A percentile compares a stretch with the other conserved stretches of the same genome.
Evolutionary conservation across 2,329 filamentous ascomycete species (phyloP).

Genomic region (Tolypocladium paradoxum): DNA sequence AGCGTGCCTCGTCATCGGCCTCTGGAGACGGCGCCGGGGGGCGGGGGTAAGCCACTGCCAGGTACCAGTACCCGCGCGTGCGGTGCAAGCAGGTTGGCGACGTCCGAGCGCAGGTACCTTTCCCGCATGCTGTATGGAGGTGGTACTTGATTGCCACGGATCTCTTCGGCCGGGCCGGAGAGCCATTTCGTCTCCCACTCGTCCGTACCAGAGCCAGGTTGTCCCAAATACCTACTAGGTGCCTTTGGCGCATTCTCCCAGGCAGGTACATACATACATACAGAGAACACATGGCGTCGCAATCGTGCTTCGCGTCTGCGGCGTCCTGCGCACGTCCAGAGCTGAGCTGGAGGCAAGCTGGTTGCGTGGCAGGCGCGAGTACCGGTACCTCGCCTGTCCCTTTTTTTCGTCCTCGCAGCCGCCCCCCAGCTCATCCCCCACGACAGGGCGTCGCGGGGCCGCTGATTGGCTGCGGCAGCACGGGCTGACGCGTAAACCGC

Average conservation of each 20-base stretch:
- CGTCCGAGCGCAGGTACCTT: constrained; percentile 7
- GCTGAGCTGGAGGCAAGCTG: not conserved
- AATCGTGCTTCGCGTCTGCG: not conserved
- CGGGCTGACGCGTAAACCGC: constrained; percentile 28
- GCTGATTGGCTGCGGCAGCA: constrained; percentile 17
- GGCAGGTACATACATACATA: not conserved
- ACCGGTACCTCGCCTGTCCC: constrained; percentile 15
- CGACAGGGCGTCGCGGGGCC: not conserved
- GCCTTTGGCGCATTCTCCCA: no score
- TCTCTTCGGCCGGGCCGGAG: not conserved
- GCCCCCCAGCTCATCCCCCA: constrained; percentile 3
- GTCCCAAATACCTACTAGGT: no score
- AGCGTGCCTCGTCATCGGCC: constrained; percentile 30
- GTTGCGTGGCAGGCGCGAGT: constrained; percentile 6
- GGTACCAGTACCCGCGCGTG: constrained; percentile 9
- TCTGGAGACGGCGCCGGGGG: constrained; percentile 7
- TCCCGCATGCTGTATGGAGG: not conserved
- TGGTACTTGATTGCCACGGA: not conserved
- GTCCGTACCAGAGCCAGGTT: no score
- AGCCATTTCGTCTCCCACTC: not conserved
- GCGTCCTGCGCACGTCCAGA: not conserved
- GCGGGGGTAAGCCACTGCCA: constrained; percentile 4
- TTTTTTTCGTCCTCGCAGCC: not conserved
- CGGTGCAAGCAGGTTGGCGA: constrained; percentile 2
- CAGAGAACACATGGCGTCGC: not conserved